These are phyloP conservation scores for Ogataea chonburiensis DNA, from an alignment of 805 yeast species.

Conservation along the genomic window DNA sequence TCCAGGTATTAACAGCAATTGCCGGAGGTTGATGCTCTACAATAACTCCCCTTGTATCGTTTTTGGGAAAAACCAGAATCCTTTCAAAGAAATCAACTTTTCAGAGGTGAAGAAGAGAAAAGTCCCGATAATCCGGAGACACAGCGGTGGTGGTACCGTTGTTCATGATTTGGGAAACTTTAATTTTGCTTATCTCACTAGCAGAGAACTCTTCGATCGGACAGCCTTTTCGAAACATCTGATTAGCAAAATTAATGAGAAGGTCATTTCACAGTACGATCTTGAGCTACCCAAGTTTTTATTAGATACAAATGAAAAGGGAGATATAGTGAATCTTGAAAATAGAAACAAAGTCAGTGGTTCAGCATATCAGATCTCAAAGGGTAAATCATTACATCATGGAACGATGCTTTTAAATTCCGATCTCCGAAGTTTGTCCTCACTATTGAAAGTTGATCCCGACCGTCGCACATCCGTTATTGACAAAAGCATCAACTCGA, in stretches of 20 bases:
- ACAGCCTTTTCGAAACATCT: constrained; percentile 43
- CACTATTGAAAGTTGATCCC: constrained; percentile 45
- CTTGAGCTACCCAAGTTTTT: constrained; percentile 19
- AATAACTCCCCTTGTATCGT: constrained; percentile 84
- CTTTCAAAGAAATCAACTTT: constrained; percentile 82
- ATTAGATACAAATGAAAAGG: constrained; percentile 64
- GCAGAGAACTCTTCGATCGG: constrained; percentile 58
- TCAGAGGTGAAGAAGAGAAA: constrained; percentile 46
- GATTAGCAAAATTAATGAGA: constrained; percentile 22
- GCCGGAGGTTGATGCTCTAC: constrained; percentile 66
- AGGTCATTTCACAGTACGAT: constrained; percentile 8
- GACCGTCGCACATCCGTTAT: constrained; percentile 21
- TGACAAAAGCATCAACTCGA: constrained; percentile 59
- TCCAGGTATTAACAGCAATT: constrained; percentile 28
- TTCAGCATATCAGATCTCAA: constrained; percentile 84
- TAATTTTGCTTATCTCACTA: constrained; percentile 77
- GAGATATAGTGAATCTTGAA: constrained; percentile 63
- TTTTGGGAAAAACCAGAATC: constrained; percentile 93
- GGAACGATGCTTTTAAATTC: constrained; percentile 89
- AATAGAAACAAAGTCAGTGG: constrained; percentile 74
- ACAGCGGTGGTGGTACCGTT: constrained; percentile 96
- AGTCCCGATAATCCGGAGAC: constrained; percentile 72
- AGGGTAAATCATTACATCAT: constrained; percentile 85
- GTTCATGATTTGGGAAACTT: constrained; percentile 90
- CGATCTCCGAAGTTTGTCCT: constrained; percentile 54